phyloP scores from a whole-genome alignment of 2,329 filamentous ascomycete genomes.

The Fusarium newnesense region DNA sequence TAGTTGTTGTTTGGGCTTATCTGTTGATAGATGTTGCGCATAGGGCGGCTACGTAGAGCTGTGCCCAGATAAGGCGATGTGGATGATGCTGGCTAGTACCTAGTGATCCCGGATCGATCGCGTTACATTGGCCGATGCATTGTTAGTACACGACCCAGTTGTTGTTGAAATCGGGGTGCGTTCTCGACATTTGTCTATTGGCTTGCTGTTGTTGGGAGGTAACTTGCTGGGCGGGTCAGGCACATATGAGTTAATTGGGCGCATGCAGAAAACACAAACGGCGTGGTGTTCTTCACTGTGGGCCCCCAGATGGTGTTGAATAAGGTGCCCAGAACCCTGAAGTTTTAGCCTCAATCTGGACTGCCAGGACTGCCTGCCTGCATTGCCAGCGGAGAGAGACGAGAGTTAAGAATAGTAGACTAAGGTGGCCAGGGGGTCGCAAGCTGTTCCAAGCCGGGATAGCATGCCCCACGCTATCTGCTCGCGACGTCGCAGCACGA shows the following conservation, averaged over 20 bases:
- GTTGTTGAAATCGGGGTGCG: conserved; percentile 10
- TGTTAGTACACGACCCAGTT: conserved; percentile 14
- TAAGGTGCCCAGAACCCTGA: conserved; percentile 11
- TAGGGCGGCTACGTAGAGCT: conserved; percentile 34
- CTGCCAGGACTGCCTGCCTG: conserved; percentile 10
- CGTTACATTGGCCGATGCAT: conserved; percentile 36
- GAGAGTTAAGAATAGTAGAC: conserved; percentile 19
- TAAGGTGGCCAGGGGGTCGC: conserved; percentile 21
- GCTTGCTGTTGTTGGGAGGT: not conserved
- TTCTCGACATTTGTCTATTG: not conserved
- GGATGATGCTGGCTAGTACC: conserved; percentile 21
- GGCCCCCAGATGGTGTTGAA: not conserved
- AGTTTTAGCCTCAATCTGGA: conserved; percentile 27
- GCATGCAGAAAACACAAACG: conserved; percentile 17
- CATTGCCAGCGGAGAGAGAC: conserved; percentile 25
- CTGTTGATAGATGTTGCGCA: conserved; percentile 25
- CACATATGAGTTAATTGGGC: conserved; percentile 3
- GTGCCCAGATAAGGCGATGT: conserved; percentile 23
- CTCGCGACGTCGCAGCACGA: conserved; percentile 30
- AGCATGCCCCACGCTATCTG: conserved; percentile 39
- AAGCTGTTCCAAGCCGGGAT: conserved; percentile 39
- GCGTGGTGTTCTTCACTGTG: conserved; percentile 12
- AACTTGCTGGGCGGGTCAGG: conserved; percentile 7
- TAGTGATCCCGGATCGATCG: conserved; percentile 36
- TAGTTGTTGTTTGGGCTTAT: conserved; percentile 15